Conservation (phyloP, 345 rosid genomes). For the Triadica sebifera region DNA sequence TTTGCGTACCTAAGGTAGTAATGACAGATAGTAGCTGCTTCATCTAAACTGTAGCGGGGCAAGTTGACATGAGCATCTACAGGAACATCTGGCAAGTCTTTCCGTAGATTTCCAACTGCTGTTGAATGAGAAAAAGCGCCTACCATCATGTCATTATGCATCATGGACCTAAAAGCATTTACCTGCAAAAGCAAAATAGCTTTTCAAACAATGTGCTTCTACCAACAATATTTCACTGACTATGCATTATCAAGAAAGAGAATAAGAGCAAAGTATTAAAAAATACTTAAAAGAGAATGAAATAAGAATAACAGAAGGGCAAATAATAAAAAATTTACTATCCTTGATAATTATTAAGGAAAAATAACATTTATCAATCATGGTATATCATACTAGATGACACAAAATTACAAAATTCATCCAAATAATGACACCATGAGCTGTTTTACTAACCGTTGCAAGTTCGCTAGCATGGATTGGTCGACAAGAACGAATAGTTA, state of each 20-base stretch:
- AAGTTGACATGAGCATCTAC: constrained; percentile 62
- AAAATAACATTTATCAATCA: neutral
- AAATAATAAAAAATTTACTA: too few relatives aligned
- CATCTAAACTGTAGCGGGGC: constrained; percentile 71
- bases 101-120: constrained; percentile 87
- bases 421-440: neutral
- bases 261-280: too few relatives aligned
- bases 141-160: constrained; percentile 92
- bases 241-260: neutral
- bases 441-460: constrained; percentile 57
- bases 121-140: constrained; percentile 95
- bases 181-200: constrained; percentile 52
- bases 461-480: constrained; percentile 89
- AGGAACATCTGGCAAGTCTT: constrained; percentile 91
- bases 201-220: neutral
- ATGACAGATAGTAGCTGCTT: constrained; percentile 85
- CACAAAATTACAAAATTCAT: neutral
- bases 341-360: neutral
- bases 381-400: neutral
- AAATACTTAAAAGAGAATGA: neutral
- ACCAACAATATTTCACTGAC: neutral
- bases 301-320: neutral
- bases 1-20: constrained; percentile 81
- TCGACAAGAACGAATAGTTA: constrained; percentile 60
- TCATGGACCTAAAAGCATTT: constrained; percentile 88